A percentile compares a stretch with the other conserved stretches of the same genome.
phyloP scores from a whole-genome alignment of 768 basidiomycete genomes.

The Nevesoporus exiguus region DNA sequence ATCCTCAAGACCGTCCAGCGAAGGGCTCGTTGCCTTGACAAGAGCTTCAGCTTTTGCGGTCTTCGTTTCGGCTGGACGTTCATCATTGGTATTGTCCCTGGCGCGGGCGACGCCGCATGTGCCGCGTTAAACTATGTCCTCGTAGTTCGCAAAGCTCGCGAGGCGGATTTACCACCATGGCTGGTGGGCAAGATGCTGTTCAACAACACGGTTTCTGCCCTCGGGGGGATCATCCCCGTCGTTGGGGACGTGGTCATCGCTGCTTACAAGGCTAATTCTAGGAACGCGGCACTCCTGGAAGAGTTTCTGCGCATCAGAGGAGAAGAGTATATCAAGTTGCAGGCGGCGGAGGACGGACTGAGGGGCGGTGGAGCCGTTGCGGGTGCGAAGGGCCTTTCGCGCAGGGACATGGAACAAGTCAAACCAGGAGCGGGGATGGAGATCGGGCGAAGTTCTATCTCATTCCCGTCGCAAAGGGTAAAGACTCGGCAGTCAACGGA shows the following conservation, averaged over 20 bases:
- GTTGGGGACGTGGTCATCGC: constrained; percentile 77
- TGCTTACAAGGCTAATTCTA: constrained; percentile 80
- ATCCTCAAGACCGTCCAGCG: constrained; percentile 72
- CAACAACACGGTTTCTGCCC: constrained; percentile 69
- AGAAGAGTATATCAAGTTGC: constrained; percentile 59
- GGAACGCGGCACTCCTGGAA: constrained; percentile 84
- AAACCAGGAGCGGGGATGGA: constrained; percentile 54
- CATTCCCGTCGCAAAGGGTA: constrained; percentile 13
- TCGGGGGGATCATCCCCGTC: constrained; percentile 65
- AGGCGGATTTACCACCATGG: constrained; percentile 80
- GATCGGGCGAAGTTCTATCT: constrained; percentile 28
- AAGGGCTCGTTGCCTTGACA: constrained; percentile 84
- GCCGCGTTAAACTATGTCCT: constrained; percentile 68
- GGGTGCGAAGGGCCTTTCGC: constrained; percentile 21
- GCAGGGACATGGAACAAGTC: constrained; percentile 40
- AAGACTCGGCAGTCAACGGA: constrained; percentile 20
- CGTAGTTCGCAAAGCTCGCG: constrained; percentile 68
- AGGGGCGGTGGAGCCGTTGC: constrained; percentile 9
- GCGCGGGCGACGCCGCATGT: constrained; percentile 65
- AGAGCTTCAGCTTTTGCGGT: constrained; percentile 76
- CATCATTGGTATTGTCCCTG: constrained; percentile 71
- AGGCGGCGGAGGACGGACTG: constrained; percentile 34
- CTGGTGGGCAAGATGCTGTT: constrained; percentile 70
- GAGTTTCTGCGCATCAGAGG: constrained; percentile 80
- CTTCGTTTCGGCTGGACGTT: constrained; percentile 86